Base-by-base conservation (phyloP, 2,329 filamentous ascomycete genomes). In the Botrytis fragariae region DNA sequence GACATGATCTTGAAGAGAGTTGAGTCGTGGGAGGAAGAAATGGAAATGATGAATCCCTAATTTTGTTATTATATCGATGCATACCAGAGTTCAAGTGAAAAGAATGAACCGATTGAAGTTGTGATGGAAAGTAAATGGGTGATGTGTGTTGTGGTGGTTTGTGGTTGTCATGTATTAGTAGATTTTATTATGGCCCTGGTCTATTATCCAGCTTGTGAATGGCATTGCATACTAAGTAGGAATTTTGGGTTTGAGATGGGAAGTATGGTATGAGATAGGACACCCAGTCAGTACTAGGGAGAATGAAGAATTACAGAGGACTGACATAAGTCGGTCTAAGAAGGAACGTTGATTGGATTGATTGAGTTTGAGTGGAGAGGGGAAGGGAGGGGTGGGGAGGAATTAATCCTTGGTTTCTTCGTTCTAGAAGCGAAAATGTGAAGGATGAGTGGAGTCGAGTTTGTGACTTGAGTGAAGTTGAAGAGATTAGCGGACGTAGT, bases 1-100 rank as follows among this genome's bases (percentile, higher is more conserved):
- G 77, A 72, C 79, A 81, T 80, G 12, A 64, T 76, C 65, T 10
- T 37, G 63, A 64, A 29, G 35, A 63, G 37, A 69, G 73, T 57
- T 71, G 67, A 42, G 32, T 45, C 10, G 29, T 44, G 61, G 68
- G 72, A 54, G 51, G 51, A 54, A 54, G 51, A 54, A 54, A 29
- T 29, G 51, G 51, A 73, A 65, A 48, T 44, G 54, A 60, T 72
- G 62, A 67, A 69, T 73, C 42, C 63, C 73, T 72, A 59, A 45
- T 60, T 20, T 51, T 54, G 62, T 67, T 22, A 69, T 62, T 44
- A 68, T 54, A 65, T 63, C 51, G 59, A 71, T 72, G 71, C 74
- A 75, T 75, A 64, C 74, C 73, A 74, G 57, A 48, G 32, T 39
- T 39, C 22, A 14, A 35, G 20, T 16, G 9, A 51, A 42, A 25